Evolutionary conservation across 108 stramenopile genomes (phyloP).

Genomic region (Cyclotella atomus): DNA sequence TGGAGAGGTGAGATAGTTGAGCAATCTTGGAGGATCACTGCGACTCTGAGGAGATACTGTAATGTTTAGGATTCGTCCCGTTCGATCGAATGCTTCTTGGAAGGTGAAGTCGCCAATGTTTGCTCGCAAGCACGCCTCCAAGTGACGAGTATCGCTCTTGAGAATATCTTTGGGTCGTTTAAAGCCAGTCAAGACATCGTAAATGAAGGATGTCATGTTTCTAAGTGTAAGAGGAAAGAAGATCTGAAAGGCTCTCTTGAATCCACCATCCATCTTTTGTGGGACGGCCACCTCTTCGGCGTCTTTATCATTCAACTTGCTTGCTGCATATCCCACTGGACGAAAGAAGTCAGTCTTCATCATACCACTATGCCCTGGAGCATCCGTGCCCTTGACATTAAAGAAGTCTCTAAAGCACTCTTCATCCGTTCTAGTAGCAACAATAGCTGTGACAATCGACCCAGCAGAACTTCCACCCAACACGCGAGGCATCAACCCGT

Average conservation of each 20-base stretch:
- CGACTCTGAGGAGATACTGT: slow-evolving; percentile 94
- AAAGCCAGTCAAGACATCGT: slow-evolving; percentile 76
- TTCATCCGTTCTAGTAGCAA: slow-evolving; percentile 93
- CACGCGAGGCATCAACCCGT: slow-evolving; percentile 95
- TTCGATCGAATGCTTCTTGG: slow-evolving; percentile 98
- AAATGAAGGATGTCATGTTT: slow-evolving; percentile 63
- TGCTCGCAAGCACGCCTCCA: slow-evolving; percentile 74
- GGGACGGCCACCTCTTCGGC: slow-evolving; percentile 38
- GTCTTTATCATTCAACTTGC: background rate
- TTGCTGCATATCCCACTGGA: slow-evolving; percentile 55
- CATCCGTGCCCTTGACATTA: slow-evolving; percentile 76
- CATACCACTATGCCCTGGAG: slow-evolving; percentile 85
- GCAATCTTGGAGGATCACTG: slow-evolving; percentile 89
- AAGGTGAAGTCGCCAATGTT: slow-evolving; percentile 97
- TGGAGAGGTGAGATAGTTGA: slow-evolving; percentile 98
- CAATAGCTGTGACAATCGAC: slow-evolving; percentile 92
- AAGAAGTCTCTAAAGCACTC: slow-evolving; percentile 89
- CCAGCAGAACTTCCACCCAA: slow-evolving; percentile 97
- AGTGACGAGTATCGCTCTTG: slow-evolving; percentile 93
- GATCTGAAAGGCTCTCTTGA: slow-evolving; percentile 77
- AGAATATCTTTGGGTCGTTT: slow-evolving; percentile 84
- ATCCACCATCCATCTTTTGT: slow-evolving; percentile 64
- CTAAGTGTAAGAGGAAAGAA: slow-evolving; percentile 75
- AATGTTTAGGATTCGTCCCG: slow-evolving; percentile 98
- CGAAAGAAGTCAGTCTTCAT: slow-evolving; percentile 88